phyloP scores from a whole-genome alignment of 306 rosid species.

The Adenanthera pavonina region DNA sequence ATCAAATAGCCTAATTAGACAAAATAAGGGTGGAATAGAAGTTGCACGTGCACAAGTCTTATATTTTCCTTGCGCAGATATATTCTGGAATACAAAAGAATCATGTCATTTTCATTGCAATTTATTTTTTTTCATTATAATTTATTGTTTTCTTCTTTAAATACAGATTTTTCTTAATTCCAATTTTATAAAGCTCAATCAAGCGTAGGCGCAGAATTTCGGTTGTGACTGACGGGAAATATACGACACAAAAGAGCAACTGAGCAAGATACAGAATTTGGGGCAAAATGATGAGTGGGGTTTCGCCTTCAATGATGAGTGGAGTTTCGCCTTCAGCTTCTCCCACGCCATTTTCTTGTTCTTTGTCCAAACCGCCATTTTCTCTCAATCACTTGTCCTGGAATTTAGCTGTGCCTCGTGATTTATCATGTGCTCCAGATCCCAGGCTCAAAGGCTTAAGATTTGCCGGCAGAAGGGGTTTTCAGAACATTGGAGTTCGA shows the following conservation, averaged over 20 bases:
- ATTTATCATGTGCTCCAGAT: background rate
- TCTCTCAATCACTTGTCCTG: slow-evolving; percentile 31
- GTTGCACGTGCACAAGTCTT: no score
- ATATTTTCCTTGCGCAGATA: no score
- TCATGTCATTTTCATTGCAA: no score
- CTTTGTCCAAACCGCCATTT: slow-evolving; percentile 39
- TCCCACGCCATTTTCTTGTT: slow-evolving; percentile 33
- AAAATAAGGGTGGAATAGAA: no score
- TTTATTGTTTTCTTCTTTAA: no score
- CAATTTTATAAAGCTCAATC: no score
- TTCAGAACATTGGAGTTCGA: slow-evolving; percentile 42
- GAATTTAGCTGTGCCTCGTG: slow-evolving; percentile 30
- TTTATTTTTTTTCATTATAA: no score
- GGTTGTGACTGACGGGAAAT: no score
- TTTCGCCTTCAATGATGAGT: slow-evolving; percentile 68
- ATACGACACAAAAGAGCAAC: background rate
- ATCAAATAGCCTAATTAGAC: no score
- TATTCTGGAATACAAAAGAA: no score
- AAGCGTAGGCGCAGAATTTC: no score
- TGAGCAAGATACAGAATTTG: background rate
- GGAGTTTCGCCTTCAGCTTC: slow-evolving; percentile 52
- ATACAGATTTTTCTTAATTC: no score
- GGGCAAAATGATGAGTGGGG: slow-evolving; percentile 67
- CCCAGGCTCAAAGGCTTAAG: slow-evolving; percentile 41
- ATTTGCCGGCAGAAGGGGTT: slow-evolving; percentile 38